phyloP scores from a whole-genome alignment of 1,139 yeast species.

The Candida dubliniensis region DNA sequence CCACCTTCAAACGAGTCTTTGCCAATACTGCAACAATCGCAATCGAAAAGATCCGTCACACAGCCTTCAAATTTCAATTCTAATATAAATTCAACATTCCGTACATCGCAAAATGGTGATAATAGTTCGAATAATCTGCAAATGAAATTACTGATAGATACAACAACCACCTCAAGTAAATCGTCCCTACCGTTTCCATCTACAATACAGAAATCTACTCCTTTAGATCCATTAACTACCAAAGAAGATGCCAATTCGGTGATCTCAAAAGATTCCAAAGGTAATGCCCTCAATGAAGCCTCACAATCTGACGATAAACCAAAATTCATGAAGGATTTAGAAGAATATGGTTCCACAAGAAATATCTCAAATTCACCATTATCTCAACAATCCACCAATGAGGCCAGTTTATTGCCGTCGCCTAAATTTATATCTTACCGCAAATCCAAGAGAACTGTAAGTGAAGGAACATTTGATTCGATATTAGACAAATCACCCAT shows the following conservation, averaged over 20 bases:
- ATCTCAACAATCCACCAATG: neutral
- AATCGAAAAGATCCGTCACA: neutral
- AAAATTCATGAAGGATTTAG: constrained; percentile 12
- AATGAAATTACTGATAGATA: constrained; percentile 7
- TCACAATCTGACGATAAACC: constrained; percentile 5
- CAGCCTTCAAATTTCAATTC: neutral
- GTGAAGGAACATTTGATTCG: constrained; percentile 32
- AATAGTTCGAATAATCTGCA: constrained; percentile 1
- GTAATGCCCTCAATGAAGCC: constrained; percentile 6
- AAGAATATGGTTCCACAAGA: constrained; percentile 10
- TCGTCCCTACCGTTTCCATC: constrained; percentile 37
- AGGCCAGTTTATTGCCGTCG: constrained; percentile 18
- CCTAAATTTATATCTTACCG: constrained; percentile 53
- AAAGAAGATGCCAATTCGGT: constrained; percentile 51
- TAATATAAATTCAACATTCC: neutral
- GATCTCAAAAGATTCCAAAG: constrained; percentile 32
- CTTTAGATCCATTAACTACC: constrained; percentile 62
- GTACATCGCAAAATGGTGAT: neutral
- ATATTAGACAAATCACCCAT: constrained; percentile 12
- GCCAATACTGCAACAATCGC: constrained; percentile 2
- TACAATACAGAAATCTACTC: constrained; percentile 45
- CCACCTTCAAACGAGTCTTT: constrained; percentile 42
- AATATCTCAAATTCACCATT: constrained; percentile 4
- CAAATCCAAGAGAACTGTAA: constrained; percentile 36
- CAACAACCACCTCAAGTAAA: constrained; percentile 5